Base-by-base conservation (phyloP, 805 yeast species). In the Pichia thaimueangensis region DNA sequence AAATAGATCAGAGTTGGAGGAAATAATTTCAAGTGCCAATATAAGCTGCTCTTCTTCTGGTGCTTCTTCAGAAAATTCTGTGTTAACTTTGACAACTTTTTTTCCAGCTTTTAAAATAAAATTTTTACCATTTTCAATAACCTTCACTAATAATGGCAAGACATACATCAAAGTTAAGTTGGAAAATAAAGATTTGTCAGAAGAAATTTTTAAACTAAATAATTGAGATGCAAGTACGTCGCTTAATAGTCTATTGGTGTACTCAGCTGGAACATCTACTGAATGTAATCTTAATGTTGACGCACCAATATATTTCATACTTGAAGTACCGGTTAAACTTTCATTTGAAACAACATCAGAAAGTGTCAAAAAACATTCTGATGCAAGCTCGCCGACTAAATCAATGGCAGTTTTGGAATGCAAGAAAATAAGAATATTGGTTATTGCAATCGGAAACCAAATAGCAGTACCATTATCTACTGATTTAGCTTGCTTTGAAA, bases 11-110 rank as follows among this genome's bases (percentile, higher is more conserved):
- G 81, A 73, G 54, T 84, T 89, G 2, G 73, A 72, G 31, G 79
- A 69, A 42, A 91, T 68, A 31, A 88, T 78, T 54, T 86, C 94
- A 52, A 89, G 62, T 0, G 91, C 83, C 44, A 91, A 65, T 38
- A 84, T 61, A 38, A 88, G 66, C 53, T 86, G 91, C 58, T 88
- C 97, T 60, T 89, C 96, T 56, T 84, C 88, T n/a, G 80, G 80
- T 51, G 80, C 86, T 58, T 86, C 95, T 42, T 86, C 91, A 24
- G 74, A 74, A 58, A 81, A 84, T 53, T 86, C 94, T 3, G 80
- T 67, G 24, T 79, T 81, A 1, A 71, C 66, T 6, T 62, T 64
- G 38, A 61, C 57, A 9, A 65, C 60, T 54, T 77, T 80, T 35
- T 68, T 69, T 3, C 80, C 67, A 52, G 74, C 76, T 48, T 67